A percentile compares a stretch with the other conserved stretches of the same genome.
phyloP scores from a whole-genome alignment of 805 yeast genomes.

The Yamadazyma philogaea region DNA sequence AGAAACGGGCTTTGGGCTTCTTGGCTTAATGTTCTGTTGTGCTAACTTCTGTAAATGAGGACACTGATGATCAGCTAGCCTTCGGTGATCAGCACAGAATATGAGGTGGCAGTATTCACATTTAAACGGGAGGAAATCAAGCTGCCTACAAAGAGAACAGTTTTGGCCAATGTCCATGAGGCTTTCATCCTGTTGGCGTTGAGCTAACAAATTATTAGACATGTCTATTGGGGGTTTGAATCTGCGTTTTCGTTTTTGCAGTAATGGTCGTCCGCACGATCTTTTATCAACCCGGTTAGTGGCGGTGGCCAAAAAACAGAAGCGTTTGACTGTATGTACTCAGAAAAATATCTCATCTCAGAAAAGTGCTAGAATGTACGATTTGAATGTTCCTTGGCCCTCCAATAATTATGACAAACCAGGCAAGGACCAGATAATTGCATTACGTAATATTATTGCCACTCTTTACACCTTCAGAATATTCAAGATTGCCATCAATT shows the following conservation, averaged over 20 bases:
- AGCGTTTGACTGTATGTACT: not conserved
- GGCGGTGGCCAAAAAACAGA: constrained; percentile 12
- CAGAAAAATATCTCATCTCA: constrained; percentile 3
- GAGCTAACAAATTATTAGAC: constrained; percentile 8
- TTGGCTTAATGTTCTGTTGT: constrained; percentile 8
- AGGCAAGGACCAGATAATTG: constrained; percentile 38
- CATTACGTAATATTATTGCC: constrained; percentile 47
- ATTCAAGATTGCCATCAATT: constrained; percentile 73
- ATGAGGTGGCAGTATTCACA: constrained; percentile 47
- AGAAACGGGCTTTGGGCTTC: constrained; percentile 7
- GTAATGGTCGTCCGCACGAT: no score
- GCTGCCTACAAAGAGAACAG: constrained; percentile 48
- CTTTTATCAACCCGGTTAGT: no score
- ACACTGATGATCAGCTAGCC: constrained; percentile 32
- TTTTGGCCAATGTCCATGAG: constrained; percentile 58
- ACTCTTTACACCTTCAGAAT: constrained; percentile 64
- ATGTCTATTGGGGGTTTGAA: no score
- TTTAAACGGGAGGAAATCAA: constrained; percentile 58
- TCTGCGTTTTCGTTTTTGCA: no score
- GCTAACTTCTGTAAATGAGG: constrained; percentile 15
- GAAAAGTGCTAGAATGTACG: constrained; percentile 33
- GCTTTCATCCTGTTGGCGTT: constrained; percentile 24
- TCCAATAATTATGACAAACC: constrained; percentile 46
- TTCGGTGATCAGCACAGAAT: constrained; percentile 52
- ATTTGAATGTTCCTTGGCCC: constrained; percentile 76